Evolutionary conservation across 2,329 filamentous ascomycete genomes (phyloP), one percentile per base, ranked within the genome.

Genomic region (Bipolaris victoriae): DNA sequence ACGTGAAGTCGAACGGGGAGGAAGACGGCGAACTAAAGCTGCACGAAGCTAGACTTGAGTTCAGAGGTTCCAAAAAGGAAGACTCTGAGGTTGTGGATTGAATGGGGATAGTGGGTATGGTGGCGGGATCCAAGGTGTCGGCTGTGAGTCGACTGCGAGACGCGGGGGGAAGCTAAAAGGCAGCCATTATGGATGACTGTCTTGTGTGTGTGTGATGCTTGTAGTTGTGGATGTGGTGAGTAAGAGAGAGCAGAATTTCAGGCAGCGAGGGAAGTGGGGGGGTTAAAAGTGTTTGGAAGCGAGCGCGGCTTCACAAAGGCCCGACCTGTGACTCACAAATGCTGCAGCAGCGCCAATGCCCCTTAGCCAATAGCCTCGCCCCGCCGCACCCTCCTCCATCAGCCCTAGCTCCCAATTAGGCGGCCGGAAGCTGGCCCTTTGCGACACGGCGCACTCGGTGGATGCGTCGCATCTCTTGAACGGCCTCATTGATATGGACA

Each of bases 1-100:
- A 87, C 86, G 82, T 74, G 69, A 84, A 86, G 86, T 88, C 88
- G 86, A 82, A 85, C 74, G 79, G 76, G 80, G 82, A 77, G 80
- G 80, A 79, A 82, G 82, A 83, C 74, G 76, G 70, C 75, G 77
- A 80, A 78, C 77, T 76, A 80, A 84, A 86, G 76, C 83, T 85
- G 85, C 83, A 69, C 69, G 80, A 80, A 83, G 86, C 84, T 79
- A 80, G 79, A 83, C 83, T 83, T 72, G 81, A 87, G 85, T 89
- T 89, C 88, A 90, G 86, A 78, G 77, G 69, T 76, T 78, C 77
- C 73, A 61, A 62, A 58, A 73, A 68, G 73, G 75, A 75, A 76
- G 74, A 55, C 73, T 77, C 75, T 77, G 74, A 73, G 67, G 67
- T 61, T 57, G 60, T 53, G 46, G 63, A 64, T 65, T 55, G 67